Evolutionary conservation across 1,284 basidiomycete genomes (phyloP), one percentile per base, ranked within the genome.

Genomic region (Austroboletus niveus): DNA sequence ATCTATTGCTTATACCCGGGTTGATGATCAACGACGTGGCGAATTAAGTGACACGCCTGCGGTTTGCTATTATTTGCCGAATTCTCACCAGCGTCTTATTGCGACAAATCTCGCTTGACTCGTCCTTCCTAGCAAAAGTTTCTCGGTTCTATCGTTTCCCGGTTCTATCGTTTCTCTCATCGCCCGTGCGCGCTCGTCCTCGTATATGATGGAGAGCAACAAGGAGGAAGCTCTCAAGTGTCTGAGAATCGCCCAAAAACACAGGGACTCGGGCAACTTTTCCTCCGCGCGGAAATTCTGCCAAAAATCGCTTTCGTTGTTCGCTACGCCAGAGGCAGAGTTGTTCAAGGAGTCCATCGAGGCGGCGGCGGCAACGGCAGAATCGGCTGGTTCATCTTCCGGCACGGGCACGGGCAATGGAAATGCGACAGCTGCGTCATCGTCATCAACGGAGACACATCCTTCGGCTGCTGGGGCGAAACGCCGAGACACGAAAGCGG

Each of bases 201-300:
- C 45, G 54, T 50, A 44, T 55, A 51, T 36, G 40, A 93, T 93
- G 91, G 91, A 93, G 69, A 88, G 87, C 70, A 94, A 94, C 77
- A 91, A 84, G 62, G 92, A 94, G 65, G 93, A 94, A 70, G 92
- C 92, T 29, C 70, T 88, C 51, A 85, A 89, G 62, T 92, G 89
- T 65, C 78, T 95, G 47, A 66, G 73, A 44, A 89, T 95, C 55
- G 87, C 93, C 11, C 84, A 85, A 66, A 82, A 80, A 61, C 85
- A 94, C 68, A 77, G 81, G 52, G 79, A 84, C 46, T 75, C 83
- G 42, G 85, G 82, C 48, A 93, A 94, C 71, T 73, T 84, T 50
- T 57, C 84, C 45, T 84, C 88, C 5, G 94, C 96, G 1, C 82
- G 89, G 63, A 92, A 93, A 68, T 96, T 98, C 76, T 88, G 87